Base-by-base conservation (phyloP, 192 early-diverging fungal genomes). In the Linnemannia schmuckeri region DNA sequence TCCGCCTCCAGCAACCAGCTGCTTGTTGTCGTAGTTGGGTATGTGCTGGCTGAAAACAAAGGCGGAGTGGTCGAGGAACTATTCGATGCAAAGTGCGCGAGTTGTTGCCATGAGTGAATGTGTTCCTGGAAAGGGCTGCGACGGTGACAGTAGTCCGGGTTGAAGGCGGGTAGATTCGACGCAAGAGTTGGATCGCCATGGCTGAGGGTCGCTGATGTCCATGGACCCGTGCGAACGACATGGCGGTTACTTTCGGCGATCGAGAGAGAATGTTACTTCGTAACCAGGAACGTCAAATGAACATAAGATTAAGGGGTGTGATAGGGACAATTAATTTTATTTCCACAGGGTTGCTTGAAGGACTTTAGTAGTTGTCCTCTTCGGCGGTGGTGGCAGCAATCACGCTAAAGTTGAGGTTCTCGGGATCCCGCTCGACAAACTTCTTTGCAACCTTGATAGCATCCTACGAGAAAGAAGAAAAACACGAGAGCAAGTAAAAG, bases 351-450 rank as follows among this genome's bases (percentile, higher is more conserved):
- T 27, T 57, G 55, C 7, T 57, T 57, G 55, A 57, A 27, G 55
- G 1, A 18, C 8, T 57, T 79, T 40, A 81, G 54, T 80, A 44
- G 15, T 83, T 76, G 17, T 71, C 70, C 17, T 72, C 75, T 57
- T 55, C 68, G n/a, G 82, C 83, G 20, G 89, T 78, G 33, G 90
- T 87, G 3, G 94, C 88, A 35, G 92, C 93, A 77, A 94, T 93
- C 13, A 94, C 90, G 35, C 88, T 95, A 80, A 95, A 95, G 81
- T 93, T 87, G 4, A 90, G 80, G 68, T 94, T 90, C 37, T 93
- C 92, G 17, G 94, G 93, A 77, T 96, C 94, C 10, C 94, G 89
- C 66, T 74, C 88, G 77, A 96, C 95, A 79, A 95, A 95, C 70
- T 94, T 70, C 70, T 92, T 88, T 68, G 94, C 92, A 1, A 94